Evolutionary conservation across 345 rosid species (phyloP).

Genomic region (Lepidium africanum): DNA sequence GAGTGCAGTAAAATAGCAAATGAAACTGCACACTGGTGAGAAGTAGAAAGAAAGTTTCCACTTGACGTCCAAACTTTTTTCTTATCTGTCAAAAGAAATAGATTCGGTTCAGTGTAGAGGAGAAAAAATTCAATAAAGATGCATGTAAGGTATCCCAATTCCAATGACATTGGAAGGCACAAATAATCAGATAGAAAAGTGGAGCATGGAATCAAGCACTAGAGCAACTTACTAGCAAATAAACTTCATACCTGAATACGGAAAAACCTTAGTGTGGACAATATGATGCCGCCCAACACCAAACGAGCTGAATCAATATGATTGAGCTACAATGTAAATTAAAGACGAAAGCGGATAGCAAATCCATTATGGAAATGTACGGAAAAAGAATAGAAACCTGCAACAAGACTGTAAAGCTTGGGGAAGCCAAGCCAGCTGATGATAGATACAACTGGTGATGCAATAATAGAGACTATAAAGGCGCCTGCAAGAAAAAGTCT

Average conservation of each 20-base stretch:
- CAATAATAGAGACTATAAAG: slow-evolving; percentile 53
- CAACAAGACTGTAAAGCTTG: slow-evolving; percentile 58
- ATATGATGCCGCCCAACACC: slow-evolving; percentile 63
- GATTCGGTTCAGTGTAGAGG: background rate
- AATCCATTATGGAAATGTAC: background rate
- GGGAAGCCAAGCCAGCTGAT: slow-evolving; percentile 58
- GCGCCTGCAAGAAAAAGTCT: slow-evolving; percentile 48
- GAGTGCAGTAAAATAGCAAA: slow-evolving; percentile 87
- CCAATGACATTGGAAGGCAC: background rate
- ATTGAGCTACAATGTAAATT: background rate
- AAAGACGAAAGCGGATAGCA: background rate
- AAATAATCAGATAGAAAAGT: slow-evolving; percentile 20
- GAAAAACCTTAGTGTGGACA: slow-evolving; percentile 68
- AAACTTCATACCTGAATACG: slow-evolving; percentile 65
- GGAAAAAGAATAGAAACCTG: slow-evolving; percentile 38
- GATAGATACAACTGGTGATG: slow-evolving; percentile 50
- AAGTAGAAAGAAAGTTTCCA: slow-evolving; percentile 85
- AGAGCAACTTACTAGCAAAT: background rate
- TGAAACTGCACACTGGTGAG: slow-evolving; percentile 85
- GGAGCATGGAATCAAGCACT: background rate
- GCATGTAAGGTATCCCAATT: background rate
- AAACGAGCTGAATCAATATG: slow-evolving; percentile 56
- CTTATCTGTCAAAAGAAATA: slow-evolving; percentile 47
- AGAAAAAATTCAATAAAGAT: background rate
- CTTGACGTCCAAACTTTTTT: slow-evolving; percentile 76